A percentile compares a stretch with the other conserved stretches of the same genome.
phyloP scores from a whole-genome alignment of 805 yeast genomes.

The Hanseniaspora meyeri region DNA sequence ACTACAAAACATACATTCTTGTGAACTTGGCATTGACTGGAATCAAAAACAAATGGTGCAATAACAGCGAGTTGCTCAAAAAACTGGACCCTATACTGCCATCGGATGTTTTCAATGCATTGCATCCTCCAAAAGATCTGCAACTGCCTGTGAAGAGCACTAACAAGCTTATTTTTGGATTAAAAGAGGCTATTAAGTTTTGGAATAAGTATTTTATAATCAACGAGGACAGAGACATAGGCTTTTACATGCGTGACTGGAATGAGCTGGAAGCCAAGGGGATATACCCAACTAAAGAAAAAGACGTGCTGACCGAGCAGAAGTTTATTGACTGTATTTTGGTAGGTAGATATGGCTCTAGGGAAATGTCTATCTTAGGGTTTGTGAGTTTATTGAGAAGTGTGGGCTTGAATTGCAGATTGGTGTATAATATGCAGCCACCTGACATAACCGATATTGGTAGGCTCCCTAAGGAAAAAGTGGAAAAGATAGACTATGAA shows the following conservation, averaged over 20 bases:
- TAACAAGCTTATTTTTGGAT: slow-evolving; percentile 60
- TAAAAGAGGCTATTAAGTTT: slow-evolving; percentile 50
- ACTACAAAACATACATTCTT: slow-evolving; percentile 1
- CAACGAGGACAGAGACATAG: slow-evolving; percentile 23
- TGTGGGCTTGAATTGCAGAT: slow-evolving; percentile 55
- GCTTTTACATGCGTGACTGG: slow-evolving; percentile 37
- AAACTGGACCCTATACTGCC: slow-evolving; percentile 40
- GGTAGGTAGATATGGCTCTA: slow-evolving; percentile 44
- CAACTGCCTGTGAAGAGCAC: slow-evolving; percentile 35
- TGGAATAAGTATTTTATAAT: slow-evolving; percentile 46
- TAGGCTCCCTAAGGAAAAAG: slow-evolving; percentile 13
- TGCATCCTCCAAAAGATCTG: slow-evolving; percentile 36
- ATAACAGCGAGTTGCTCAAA: slow-evolving; percentile 33
- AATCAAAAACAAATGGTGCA: slow-evolving; percentile 64
- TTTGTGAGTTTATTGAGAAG: slow-evolving; percentile 67
- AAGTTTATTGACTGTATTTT: slow-evolving; percentile 36
- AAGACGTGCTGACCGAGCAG: slow-evolving; percentile 25
- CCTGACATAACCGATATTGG: slow-evolving; percentile 57
- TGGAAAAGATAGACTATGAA: slow-evolving; percentile 3
- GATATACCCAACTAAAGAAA: slow-evolving; percentile 19
- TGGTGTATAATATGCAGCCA: slow-evolving; percentile 78
- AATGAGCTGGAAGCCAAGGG: slow-evolving; percentile 22
- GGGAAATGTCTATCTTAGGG: slow-evolving; percentile 78
- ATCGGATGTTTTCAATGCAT: slow-evolving; percentile 32
- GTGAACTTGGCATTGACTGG: slow-evolving; percentile 39